Base-by-base conservation (phyloP, 2,329 filamentous ascomycete species). In the Ophiostoma montium region DNA sequence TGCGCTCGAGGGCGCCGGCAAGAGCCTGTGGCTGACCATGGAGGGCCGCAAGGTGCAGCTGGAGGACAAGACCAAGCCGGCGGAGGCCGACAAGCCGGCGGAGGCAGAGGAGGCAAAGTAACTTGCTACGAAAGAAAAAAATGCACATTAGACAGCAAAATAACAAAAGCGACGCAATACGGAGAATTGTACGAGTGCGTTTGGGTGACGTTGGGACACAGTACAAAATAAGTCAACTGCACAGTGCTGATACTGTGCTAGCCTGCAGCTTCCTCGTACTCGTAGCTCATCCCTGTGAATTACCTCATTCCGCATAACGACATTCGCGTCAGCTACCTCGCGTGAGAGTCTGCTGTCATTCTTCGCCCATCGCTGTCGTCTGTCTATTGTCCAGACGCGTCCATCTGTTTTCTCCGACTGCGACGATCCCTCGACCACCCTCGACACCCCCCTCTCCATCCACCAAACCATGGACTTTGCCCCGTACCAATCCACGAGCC, bases 401-500 rank as follows among this genome's bases (percentile, higher is more conserved):
- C n/a, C n/a, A n/a, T n/a, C n/a, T n/a, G n/a, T n/a, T n/a, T n/a
- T n/a, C n/a, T n/a, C n/a, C n/a, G n/a, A n/a, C n/a, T n/a, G n/a
- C n/a, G n/a, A n/a, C n/a, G n/a, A n/a, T n/a, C n/a, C n/a, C n/a
- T n/a, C n/a, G n/a, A n/a, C n/a, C n/a, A n/a, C n/a, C n/a, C n/a
- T 50, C 36, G 19, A 13, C 35, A 38, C 13, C 19, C 16, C 35
- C 15, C 9, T 12, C 19, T 19, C 16, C 33, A 19, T 11, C 7
- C 35, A 8, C 11, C 35, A 11, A 38, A 2, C n/a, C 50, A 92
- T 92, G 85, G 86, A 95, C 70, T 98, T 96, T 64, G 92, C 92
- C 42, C 92, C 92, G 35, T 98, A 96, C 68, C 92, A 96, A 70
- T 90, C 90, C 65, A 84, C 84, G 45, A 84, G 84, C 15, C 92